These are phyloP conservation scores for Lipomyces spencermartinsiae DNA, from an alignment of 805 yeast genomes.

Conservation along the genomic window DNA sequence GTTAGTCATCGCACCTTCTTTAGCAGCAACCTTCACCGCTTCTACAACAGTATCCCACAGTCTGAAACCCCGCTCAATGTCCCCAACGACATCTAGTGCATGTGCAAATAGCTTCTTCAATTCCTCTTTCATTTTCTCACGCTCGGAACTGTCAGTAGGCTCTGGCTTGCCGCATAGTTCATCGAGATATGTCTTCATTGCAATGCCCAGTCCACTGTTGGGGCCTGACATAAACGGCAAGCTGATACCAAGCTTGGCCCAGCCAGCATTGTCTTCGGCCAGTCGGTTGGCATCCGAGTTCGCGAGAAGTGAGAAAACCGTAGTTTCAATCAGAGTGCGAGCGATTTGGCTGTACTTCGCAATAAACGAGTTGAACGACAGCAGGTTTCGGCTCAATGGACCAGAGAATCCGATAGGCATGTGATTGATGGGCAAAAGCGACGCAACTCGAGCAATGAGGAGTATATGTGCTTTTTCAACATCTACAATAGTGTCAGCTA, in stretches of 20 bases:
- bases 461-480: constrained; percentile 48
- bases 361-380: constrained; percentile 70
- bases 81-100: constrained; percentile 40
- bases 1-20: constrained; percentile 27
- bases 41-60: constrained; percentile 44
- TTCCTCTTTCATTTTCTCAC: constrained; percentile 21
- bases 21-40: constrained; percentile 36
- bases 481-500: constrained; percentile 12
- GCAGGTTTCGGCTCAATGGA: constrained; percentile 69
- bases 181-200: constrained; percentile 61
- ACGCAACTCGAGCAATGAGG: constrained; percentile 57
- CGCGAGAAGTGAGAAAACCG: constrained; percentile 57
- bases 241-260: constrained; percentile 60
- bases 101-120: constrained; percentile 42
- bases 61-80: constrained; percentile 40
- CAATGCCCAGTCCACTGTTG: constrained; percentile 67
- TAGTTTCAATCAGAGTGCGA: constrained; percentile 62
- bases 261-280: constrained; percentile 50
- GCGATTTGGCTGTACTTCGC: constrained; percentile 58
- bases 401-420: constrained; percentile 66
- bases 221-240: constrained; percentile 70
- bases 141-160: constrained; percentile 30
- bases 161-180: constrained; percentile 40
- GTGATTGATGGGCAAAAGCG: constrained; percentile 56
- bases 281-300: constrained; percentile 66